phyloP scores from a whole-genome alignment of 441 rosid genomes.

The Geranium incanum region DNA sequence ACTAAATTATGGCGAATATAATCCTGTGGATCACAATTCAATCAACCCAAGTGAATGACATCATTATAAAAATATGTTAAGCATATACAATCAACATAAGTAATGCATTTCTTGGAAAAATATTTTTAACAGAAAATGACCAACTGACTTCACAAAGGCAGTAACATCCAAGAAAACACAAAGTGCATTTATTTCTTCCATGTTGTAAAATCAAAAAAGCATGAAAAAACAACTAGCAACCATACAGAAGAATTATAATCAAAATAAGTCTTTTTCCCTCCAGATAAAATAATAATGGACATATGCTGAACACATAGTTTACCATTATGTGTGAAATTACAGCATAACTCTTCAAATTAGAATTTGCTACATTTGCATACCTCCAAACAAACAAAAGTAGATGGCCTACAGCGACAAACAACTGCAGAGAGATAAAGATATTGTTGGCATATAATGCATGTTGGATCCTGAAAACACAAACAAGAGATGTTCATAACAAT shows the following conservation, averaged over 20 bases:
- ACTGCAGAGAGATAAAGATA: constrained; percentile 85
- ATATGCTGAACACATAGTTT: background rate
- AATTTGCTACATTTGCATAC: constrained; percentile 33
- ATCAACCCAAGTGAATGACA: background rate
- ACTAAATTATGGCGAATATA: background rate
- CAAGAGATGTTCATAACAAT: constrained; percentile 19
- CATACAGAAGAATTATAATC: background rate
- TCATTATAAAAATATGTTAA: background rate
- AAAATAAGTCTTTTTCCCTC: too few relatives aligned
- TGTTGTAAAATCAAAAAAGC: background rate
- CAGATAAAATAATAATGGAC: too few relatives aligned
- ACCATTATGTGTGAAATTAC: background rate
- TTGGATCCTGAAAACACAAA: constrained; percentile 60
- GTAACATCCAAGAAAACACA: background rate
- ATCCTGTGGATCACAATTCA: background rate
- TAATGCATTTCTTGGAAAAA: background rate
- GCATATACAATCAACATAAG: background rate
- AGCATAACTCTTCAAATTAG: background rate
- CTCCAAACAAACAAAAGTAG: constrained; percentile 82
- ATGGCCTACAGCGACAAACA: constrained; percentile 70
- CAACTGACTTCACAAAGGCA: background rate
- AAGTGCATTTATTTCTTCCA: background rate
- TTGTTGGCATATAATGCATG: constrained; percentile 85
- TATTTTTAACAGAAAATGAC: background rate
- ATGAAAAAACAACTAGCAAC: background rate